phyloP scores from a whole-genome alignment of 805 yeast species.

The Kuraishia ogatae region DNA sequence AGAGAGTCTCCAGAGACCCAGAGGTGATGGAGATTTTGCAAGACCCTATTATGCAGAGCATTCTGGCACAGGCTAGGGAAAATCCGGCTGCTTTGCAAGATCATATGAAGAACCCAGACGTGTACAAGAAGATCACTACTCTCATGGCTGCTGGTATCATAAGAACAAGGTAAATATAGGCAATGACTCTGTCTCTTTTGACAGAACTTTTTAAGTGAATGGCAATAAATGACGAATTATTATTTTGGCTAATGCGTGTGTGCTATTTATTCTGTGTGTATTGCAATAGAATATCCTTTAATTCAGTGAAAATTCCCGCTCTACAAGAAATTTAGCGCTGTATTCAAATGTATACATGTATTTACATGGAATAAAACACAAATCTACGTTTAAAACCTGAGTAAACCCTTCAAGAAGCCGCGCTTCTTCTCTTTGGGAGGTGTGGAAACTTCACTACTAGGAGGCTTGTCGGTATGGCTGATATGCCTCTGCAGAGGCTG shows the following conservation, averaged over 20 bases:
- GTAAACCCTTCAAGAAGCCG: conserved; percentile 13
- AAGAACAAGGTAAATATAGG: conserved; percentile 57
- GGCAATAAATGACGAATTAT: background rate
- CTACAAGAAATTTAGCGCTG: too few relatives aligned
- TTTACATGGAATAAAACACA: background rate
- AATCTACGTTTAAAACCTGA: conserved; percentile 4
- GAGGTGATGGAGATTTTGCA: conserved; percentile 82
- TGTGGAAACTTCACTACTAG: background rate
- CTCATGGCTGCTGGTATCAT: conserved; percentile 96
- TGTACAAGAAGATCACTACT: conserved; percentile 77
- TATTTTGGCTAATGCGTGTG: too few relatives aligned
- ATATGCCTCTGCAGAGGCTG: conserved; percentile 5
- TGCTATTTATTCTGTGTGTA: too few relatives aligned
- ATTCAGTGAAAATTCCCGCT: too few relatives aligned
- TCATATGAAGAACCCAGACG: conserved; percentile 95
- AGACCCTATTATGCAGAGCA: conserved; percentile 95
- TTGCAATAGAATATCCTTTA: too few relatives aligned
- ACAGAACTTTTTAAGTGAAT: background rate
- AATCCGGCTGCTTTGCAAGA: conserved; percentile 96
- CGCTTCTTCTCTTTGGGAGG: conserved; percentile 7
- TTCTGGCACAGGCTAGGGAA: conserved; percentile 85
- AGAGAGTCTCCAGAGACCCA: conserved; percentile 87
- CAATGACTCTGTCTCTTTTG: background rate
- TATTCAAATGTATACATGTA: too few relatives aligned
- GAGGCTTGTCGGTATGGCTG: conserved; percentile 5